Evolutionary conservation across 2,329 filamentous ascomycete genomes (phyloP), one percentile per base, ranked within the genome.

Genomic region (Raffaelea arxii): DNA sequence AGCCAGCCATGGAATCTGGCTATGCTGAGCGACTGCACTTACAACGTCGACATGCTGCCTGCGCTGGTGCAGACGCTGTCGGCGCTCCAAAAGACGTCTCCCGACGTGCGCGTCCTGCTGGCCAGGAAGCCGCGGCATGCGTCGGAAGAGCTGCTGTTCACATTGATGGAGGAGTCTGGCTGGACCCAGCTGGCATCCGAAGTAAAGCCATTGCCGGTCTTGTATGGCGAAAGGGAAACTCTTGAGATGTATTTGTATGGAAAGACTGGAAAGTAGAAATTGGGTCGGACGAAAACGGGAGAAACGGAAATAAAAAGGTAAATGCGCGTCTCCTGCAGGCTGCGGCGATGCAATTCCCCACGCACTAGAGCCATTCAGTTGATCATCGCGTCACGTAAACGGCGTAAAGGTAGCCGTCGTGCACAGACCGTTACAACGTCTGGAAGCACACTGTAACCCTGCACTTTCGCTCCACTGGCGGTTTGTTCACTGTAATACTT

Each of bases 21-120:
- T 41, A 64, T 77, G 44, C 62, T 80, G 21, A 78, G 75, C 56
- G 77, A 80, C 58, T 78, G 77, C 65, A 79, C 75, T 0, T 80
- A 80, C 64, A 80, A 80, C 50, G 70, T 69, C 45, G 75, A 79
- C 56, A 71, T 69, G 51, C 60, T 80, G 23, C 69, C 72, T 1
- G 66, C 72, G 3, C 64, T 80, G 21, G 70, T 78, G 4, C 66
- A 66, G 44, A 78, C 75, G 1, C 59, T 79, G 30, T 69, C 69
- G 2, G 67, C 70, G 2, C 56, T 80, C 11, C 72, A 77, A 50
- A 46, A 49, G 3, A 54, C 51, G 2, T 56, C 58, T 3, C 3
- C 6, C 41, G 22, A 36, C 45, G 42, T 70, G n/a, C 65, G 61
- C 6, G 69, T 78, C 1, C 63, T 79, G 21, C 53, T 80, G 12